Base-by-base conservation (phyloP, 768 basidiomycete genomes). In the Epithele typhae region DNA sequence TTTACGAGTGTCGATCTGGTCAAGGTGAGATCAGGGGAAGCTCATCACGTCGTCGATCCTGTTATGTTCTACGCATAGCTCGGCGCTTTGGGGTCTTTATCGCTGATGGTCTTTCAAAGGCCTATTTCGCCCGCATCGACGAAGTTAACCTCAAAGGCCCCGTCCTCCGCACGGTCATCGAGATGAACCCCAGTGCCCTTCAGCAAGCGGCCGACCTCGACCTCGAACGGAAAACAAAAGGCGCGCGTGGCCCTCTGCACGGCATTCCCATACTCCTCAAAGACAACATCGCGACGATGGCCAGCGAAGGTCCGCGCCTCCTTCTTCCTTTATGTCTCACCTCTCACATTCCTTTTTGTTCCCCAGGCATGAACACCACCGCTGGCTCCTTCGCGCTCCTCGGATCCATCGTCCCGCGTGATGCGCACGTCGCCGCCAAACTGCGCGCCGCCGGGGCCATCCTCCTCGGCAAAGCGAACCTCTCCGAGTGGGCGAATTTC, bases 61-160 rank as follows among this genome's bases (percentile, higher is more conserved):
- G n/a, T n/a, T n/a, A n/a, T n/a, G 35, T 9, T n/a, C 15, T 6
- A 36, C 8, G 14, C 27, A 30, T 14, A 7, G 27, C 14, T 30
- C 8, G 7, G 8, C 14, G 27, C 7, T 14, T 5, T 23, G 23
- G 8, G 3, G 12, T 7, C 27, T 30, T 14, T 7, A 7, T 7
- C 27, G 8, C 8, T 30, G 27, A 14, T 30, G 7, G 15, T 21
- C n/a, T n/a, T n/a, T n/a, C n/a, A n/a, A n/a, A 84, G 82, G 79
- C 81, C 2, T 85, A 85, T 59, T 68, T 84, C 52, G 75, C 76
- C 10, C 72, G 84, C 2, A 84, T 84, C 21, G 77, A 82, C 4
- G 78, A 85, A 56, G 83, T 86, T n/a, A 84, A 85, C 54, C 54
- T 75, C 15, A 66, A 77, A 46, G 81, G 82, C 1, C 76, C 81